Conservation (phyloP, 805 yeast genomes). For the Lipomyces sp. region DNA sequence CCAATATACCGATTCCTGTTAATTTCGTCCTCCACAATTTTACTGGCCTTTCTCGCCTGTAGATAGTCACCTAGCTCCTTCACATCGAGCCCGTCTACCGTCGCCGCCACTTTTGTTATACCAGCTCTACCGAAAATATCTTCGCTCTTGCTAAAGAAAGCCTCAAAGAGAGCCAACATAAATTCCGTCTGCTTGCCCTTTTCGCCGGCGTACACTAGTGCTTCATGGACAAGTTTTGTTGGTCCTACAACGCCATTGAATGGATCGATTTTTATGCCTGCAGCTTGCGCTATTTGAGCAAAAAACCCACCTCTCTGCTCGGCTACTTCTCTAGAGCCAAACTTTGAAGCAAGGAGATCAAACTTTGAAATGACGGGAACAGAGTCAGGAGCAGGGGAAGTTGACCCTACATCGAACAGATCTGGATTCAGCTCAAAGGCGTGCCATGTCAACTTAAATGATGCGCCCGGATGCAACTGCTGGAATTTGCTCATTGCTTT, state of each 20-base stretch:
- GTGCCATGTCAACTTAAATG: constrained; percentile 25
- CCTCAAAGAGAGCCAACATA: constrained; percentile 29
- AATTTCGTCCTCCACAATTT: constrained; percentile 21
- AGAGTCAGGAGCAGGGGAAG: neutral
- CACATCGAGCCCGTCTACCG: constrained; percentile 25
- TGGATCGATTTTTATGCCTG: constrained; percentile 22
- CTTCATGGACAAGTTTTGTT: constrained; percentile 29
- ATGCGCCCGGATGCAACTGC: constrained; percentile 18
- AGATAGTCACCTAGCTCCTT: constrained; percentile 24
- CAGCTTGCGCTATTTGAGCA: constrained; percentile 14
- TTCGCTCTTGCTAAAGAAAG: constrained; percentile 22
- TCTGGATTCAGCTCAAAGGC: constrained; percentile 30
- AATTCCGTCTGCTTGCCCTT: constrained; percentile 31
- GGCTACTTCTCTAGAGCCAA: constrained; percentile 24
- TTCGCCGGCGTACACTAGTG: constrained; percentile 19
- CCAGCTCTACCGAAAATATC: constrained; percentile 22
- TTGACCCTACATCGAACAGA: neutral
- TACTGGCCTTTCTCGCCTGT: constrained; percentile 12
- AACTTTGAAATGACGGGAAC: constrained; percentile 20
- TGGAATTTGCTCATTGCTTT: constrained; percentile 23
- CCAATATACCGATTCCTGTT: constrained; percentile 24
- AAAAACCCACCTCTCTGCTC: constrained; percentile 20
- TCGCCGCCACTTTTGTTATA: constrained; percentile 18
- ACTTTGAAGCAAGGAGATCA: constrained; percentile 8
- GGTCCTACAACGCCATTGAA: constrained; percentile 22